phyloP scores from a whole-genome alignment of 495 filamentous ascomycete species.

The Xylaria bambusicola region DNA sequence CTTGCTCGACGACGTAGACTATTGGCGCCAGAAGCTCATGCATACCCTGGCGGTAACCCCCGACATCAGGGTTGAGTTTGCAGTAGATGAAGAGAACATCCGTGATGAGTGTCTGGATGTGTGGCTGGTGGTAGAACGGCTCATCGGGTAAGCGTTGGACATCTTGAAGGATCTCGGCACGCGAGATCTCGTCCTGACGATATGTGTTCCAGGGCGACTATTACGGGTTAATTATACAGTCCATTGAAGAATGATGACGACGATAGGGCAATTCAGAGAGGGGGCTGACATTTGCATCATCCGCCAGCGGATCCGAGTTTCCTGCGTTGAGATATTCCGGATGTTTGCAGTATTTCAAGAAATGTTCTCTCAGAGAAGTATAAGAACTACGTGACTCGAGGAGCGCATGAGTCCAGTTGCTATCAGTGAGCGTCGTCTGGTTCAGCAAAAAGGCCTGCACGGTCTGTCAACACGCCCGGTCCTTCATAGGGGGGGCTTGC shows the following conservation, averaged over 20 bases:
- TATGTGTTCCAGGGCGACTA: slow-evolving; percentile 90
- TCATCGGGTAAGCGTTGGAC: slow-evolving; percentile 93
- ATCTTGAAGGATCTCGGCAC: slow-evolving; percentile 93
- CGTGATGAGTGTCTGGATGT: slow-evolving; percentile 77
- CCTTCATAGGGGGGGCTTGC: slow-evolving; percentile 22
- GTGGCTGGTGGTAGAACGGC: slow-evolving; percentile 78
- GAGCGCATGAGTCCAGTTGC: slow-evolving; percentile 69
- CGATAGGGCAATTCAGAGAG: too few species aligned
- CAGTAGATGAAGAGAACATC: slow-evolving; percentile 93
- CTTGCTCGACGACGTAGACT: slow-evolving; percentile 81
- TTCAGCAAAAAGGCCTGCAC: slow-evolving; percentile 78
- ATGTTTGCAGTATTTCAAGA: slow-evolving; percentile 77
- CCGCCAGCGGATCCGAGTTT: slow-evolving; percentile 78
- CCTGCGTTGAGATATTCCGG: slow-evolving; percentile 73
- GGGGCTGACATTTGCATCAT: slow-evolving; percentile 74
- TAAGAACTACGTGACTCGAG: slow-evolving; percentile 73
- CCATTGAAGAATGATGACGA: neutral
- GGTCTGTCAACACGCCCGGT: slow-evolving; percentile 15
- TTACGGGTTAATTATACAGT: slow-evolving; percentile 14
- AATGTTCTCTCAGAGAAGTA: slow-evolving; percentile 66
- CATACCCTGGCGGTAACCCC: slow-evolving; percentile 93
- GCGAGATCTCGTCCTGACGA: slow-evolving; percentile 78
- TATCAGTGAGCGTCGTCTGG: slow-evolving; percentile 62
- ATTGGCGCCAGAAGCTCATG: slow-evolving; percentile 93
- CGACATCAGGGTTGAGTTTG: slow-evolving; percentile 84